Evolutionary conservation across 2,329 filamentous ascomycete genomes (phyloP).

Genomic region (Acrocalymma vagum): DNA sequence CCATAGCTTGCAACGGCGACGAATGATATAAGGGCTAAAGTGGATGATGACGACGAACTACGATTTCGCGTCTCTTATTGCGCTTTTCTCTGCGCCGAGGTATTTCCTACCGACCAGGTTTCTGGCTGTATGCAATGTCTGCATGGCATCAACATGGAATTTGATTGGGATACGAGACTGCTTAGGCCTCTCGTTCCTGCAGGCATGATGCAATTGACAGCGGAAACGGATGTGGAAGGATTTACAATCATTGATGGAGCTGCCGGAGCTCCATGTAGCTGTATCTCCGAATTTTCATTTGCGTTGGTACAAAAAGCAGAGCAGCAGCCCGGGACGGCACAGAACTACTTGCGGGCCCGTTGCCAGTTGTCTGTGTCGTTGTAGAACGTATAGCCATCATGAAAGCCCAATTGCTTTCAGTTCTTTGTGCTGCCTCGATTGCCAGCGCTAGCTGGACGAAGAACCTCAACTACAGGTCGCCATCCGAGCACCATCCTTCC

Average conservation of each 20-base stretch:
- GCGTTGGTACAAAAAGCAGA: background rate
- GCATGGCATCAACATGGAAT: conserved; percentile 22
- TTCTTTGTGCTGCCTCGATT: conserved; percentile 22
- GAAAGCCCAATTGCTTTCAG: conserved; percentile 35
- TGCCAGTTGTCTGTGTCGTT: conserved; percentile 1
- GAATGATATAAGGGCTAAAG: too few species aligned
- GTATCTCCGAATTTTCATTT: too few species aligned
- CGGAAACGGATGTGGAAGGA: conserved; percentile 5
- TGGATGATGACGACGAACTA: background rate
- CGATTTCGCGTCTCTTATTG: background rate
- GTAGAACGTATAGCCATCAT: conserved; percentile 22
- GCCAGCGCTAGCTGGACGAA: conserved; percentile 38
- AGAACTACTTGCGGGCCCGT: conserved; percentile 5
- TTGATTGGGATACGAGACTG: conserved; percentile 26
- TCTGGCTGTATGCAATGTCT: conserved; percentile 1
- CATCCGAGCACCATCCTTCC: conserved; percentile 69
- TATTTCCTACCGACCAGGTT: conserved; percentile 4
- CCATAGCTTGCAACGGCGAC: too few species aligned
- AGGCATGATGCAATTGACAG: conserved; percentile 27
- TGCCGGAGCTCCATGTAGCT: background rate
- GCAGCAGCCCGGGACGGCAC: background rate
- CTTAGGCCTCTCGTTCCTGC: conserved; percentile 21
- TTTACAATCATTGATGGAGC: conserved; percentile 5
- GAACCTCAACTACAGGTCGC: conserved; percentile 74
- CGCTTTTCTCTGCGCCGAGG: background rate